phyloP scores from a whole-genome alignment of 1,139 yeast species.

The Candida gigantensis region DNA sequence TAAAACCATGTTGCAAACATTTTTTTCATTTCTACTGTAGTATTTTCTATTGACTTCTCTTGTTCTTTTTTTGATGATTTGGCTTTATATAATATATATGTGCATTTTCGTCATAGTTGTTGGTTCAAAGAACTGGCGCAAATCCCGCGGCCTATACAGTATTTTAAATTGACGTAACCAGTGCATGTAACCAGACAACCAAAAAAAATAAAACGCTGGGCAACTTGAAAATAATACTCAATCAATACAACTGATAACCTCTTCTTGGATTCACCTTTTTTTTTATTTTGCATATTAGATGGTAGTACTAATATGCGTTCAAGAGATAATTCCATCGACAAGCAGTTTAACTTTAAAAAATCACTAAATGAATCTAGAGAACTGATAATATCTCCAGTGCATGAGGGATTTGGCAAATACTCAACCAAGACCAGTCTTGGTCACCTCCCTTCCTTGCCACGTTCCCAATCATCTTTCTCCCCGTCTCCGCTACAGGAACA shows the following conservation, averaged over 20 bases:
- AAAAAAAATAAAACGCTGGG: no score
- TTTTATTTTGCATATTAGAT: background rate
- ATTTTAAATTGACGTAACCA: no score
- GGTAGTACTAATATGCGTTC: slow-evolving; percentile 6
- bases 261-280: no score
- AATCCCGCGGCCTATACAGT: no score
- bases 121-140: no score
- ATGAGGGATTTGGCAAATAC: slow-evolving; percentile 5
- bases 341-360: slow-evolving; percentile 2
- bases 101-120: no score
- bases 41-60: no score
- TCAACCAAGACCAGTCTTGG: slow-evolving; percentile 19
- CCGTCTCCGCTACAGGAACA: slow-evolving; percentile 7
- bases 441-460: slow-evolving; percentile 24
- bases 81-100: no score
- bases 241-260: no score
- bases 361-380: slow-evolving; percentile 7
- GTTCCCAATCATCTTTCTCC: slow-evolving; percentile 8
- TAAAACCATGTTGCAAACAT: slow-evolving; percentile 89
- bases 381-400: slow-evolving; percentile 10
- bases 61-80: no score
- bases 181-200: no score
- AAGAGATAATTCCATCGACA: slow-evolving; percentile 7
- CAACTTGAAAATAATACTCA: no score
- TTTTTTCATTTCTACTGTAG: slow-evolving; percentile 2